Base-by-base conservation (phyloP, 257 asterid species). In the Euphrasia confusa region DNA sequence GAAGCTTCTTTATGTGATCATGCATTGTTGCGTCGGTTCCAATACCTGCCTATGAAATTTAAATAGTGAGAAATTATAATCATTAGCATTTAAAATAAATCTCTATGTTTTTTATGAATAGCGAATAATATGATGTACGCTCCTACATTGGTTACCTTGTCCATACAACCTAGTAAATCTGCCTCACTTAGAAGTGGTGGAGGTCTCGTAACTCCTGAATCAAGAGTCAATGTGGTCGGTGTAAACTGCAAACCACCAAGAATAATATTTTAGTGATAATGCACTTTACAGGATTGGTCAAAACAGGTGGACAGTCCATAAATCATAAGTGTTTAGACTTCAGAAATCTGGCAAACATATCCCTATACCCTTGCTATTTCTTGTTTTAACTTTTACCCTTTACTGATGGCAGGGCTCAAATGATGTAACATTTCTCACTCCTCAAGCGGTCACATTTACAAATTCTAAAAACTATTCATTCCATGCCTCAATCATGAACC, bases 11-110 rank as follows among this genome's bases (percentile, higher is more conserved):
- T 60, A 92, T 92, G 81, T 89, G 97, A 76, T 92, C 99, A 53
- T 92, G 99, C 97, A 92, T 92, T 48, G 99, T 89, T 58, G 99
- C 99, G 79, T 92, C 99, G 48, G 97, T 89, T 52, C 99, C 99
- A 71, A 92, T 89, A 61, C 94, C 91, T 39, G 95, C 99, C 97
- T 86, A 68, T 42, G 55, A 71, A 63, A 69, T 56, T 68, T 45
- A 64, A 13, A 62, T 45, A 64, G 21, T 49, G 30, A 21, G 65
- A 67, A n/a, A 47, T 58, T 14, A 60, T 58, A 35, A 55, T 59
- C 37, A 74, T 35, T 62, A 48, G 37, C 14, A 54, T 32, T 4
- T 44, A 10, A 10, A 63, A 66, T n/a, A 7, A 32, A 53, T 33
- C 54, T 58, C 35, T 24, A 35, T 9, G 63, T 21, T 26, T 47